phyloP scores from a whole-genome alignment of 371 early-diverging fungal genomes.

The Syncephalastrum monosporum region DNA sequence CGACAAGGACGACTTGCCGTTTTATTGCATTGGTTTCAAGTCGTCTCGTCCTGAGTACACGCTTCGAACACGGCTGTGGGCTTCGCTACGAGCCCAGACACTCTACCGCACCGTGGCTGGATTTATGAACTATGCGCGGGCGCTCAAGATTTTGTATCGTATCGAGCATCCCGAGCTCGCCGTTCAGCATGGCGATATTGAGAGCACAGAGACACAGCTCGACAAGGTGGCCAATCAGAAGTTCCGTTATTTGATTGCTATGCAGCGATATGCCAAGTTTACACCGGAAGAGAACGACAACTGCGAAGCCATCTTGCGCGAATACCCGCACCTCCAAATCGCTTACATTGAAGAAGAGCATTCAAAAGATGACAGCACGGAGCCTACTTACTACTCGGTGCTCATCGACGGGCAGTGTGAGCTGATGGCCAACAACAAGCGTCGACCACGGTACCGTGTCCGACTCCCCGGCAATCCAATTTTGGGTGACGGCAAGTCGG shows the following conservation, averaged over 20 bases:
- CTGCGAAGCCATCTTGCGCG: constrained; percentile 73
- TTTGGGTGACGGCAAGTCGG: constrained; percentile 90
- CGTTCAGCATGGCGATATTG: constrained; percentile 51
- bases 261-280: constrained; percentile 86
- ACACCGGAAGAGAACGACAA: constrained; percentile 77
- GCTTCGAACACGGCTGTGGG: constrained; percentile 87
- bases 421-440: constrained; percentile 51
- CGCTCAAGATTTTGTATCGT: constrained; percentile 78
- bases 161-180: constrained; percentile 82
- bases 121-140: constrained; percentile 88
- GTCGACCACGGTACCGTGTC: constrained; percentile 74
- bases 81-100: constrained; percentile 86
- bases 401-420: constrained; percentile 81
- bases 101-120: constrained; percentile 88
- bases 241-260: constrained; percentile 84
- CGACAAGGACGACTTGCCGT: constrained; percentile 79
- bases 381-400: constrained; percentile 67
- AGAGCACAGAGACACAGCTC: constrained; percentile 55
- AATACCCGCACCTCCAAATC: constrained; percentile 81
- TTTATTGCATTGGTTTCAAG: constrained; percentile 84
- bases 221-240: constrained; percentile 73
- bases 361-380: constrained; percentile 42
- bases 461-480: constrained; percentile 88
- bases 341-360: constrained; percentile 78
- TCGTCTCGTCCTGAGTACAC: constrained; percentile 84